These are phyloP conservation scores for Aspergillus calidoustus DNA, from an alignment of 2,329 filamentous ascomycete genomes.

Conservation along the genomic window DNA sequence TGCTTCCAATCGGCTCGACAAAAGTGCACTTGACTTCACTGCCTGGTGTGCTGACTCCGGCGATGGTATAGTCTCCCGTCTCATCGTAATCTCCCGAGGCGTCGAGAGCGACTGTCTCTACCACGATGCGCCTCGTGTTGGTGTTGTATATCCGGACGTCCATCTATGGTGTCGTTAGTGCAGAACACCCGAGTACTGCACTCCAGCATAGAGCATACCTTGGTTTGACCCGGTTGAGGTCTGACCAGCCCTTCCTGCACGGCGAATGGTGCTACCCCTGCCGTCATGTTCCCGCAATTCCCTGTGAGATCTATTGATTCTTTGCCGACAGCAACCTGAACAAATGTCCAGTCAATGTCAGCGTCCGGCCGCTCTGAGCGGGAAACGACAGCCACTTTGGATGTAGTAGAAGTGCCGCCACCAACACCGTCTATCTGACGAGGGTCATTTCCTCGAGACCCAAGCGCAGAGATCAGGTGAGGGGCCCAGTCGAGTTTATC, in stretches of 20 bases:
- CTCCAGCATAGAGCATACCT: background rate
- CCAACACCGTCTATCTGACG: slow-evolving; percentile 70
- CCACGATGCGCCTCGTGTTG: slow-evolving; percentile 66
- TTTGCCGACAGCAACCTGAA: slow-evolving; percentile 66
- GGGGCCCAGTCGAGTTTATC: background rate
- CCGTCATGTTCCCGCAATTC: slow-evolving; percentile 73
- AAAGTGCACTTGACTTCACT: slow-evolving; percentile 63
- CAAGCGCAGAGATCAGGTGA: slow-evolving; percentile 1
- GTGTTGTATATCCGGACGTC: slow-evolving; percentile 68
- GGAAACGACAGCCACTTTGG: slow-evolving; percentile 62
- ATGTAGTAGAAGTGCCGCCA: slow-evolving; percentile 62
- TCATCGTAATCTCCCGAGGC: slow-evolving; percentile 40
- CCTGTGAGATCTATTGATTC: slow-evolving; percentile 64
- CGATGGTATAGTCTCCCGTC: slow-evolving; percentile 61
- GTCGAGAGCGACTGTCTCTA: slow-evolving; percentile 58
- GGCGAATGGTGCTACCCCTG: slow-evolving; percentile 66
- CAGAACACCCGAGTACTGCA: no score
- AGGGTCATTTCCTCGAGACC: background rate
- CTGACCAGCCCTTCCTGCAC: slow-evolving; percentile 58
- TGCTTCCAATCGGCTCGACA: slow-evolving; percentile 62
- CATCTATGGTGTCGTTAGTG: slow-evolving; percentile 30
- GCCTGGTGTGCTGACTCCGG: slow-evolving; percentile 62
- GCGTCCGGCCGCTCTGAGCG: slow-evolving; percentile 50
- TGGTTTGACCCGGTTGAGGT: background rate
- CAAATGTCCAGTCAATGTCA: slow-evolving; percentile 71